Percentiles rank a stretch among this genome's conserved stretches.
Evolutionary conservation across 1,139 yeast genomes (phyloP).

Genomic region (Scheffersomyces insectosa): DNA sequence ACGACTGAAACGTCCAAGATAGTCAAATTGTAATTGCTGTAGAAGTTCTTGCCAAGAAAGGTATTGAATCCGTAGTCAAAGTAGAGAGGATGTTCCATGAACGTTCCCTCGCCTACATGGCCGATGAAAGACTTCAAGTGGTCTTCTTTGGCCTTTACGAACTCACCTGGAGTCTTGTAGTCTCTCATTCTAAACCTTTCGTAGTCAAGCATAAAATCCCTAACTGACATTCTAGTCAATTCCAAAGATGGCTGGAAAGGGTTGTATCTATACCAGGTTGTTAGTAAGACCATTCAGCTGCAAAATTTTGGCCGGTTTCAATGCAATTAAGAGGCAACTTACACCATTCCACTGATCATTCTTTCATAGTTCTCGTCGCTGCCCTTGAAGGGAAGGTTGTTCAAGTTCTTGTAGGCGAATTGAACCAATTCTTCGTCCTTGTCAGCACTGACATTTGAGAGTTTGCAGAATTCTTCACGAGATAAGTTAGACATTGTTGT

Average conservation of each 20-base stretch:
- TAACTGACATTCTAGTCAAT: neutral
- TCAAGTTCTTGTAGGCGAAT: neutral
- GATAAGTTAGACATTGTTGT: neutral
- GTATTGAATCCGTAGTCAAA: neutral
- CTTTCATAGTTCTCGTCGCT: neutral
- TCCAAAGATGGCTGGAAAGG: neutral
- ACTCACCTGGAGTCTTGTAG: constrained; percentile 1
- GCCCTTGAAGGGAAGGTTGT: neutral
- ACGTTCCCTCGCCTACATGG: neutral
- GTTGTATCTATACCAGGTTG: neutral
- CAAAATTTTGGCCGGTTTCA: neutral
- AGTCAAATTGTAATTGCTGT: neutral
- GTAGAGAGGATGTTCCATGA: neutral
- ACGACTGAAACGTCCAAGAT: neutral
- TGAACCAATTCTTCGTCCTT: neutral
- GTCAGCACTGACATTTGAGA: neutral
- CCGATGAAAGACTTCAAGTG: neutral
- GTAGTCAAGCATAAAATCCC: neutral
- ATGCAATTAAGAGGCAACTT: neutral
- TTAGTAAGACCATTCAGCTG: neutral
- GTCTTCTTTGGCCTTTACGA: constrained; percentile 1
- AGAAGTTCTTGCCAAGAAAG: constrained; percentile 1
- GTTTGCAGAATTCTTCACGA: neutral
- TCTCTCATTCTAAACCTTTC: neutral
- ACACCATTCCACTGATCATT: neutral